Evolutionary conservation across 441 rosid genomes (phyloP), one percentile per base, ranked within the genome.

Genomic region (Adansonia rubrostipa): DNA sequence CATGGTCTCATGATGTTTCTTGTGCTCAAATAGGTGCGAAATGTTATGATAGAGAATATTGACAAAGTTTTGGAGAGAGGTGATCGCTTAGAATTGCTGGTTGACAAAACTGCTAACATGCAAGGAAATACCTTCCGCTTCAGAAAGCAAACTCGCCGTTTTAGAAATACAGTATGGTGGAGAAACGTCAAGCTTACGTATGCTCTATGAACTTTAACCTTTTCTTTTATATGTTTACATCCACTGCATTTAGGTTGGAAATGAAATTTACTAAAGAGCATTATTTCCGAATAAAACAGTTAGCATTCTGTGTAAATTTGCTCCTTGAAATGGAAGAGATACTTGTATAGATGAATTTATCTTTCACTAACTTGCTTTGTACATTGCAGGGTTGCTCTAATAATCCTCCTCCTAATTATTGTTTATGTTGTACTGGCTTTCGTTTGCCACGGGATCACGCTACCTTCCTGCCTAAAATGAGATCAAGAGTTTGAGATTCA

Each of bases 111-210:
- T 14, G 92, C 94, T 53, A 88, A 91, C 81, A 89, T 94, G 98
- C 98, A 94, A 88, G 98, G 98, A n/a, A 94, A 92, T 84, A 96
- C 98, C 79, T 90, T 94, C 76, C 94, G 98, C 60, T 94, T 96
- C 82, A 86, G 98, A 81, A 94, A 93, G 88, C 98, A 94, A 90
- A 89, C 97, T 82, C 97, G 95, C 24, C 97, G 92, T 56, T 93
- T 88, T 84, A 88, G 97, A 89, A 90, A 79, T 82, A 66, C 90
- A 15, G 91, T 88, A 65, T 94, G 98, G 99, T 94, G 99, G 98
- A 89, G 92, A 88, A 94, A 96, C 48, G 89, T 91, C 84, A 90
- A 92, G 88, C 98, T 96, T 71, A 92, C 86, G 99, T 96, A 89
- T 69, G 93, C 80, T 71, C 63, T 74, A 74, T 82, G 3, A 61